These are phyloP conservation scores for Urostyla sp. DNA, from an alignment of 73 alveolate species.

Conservation along the genomic window DNA sequence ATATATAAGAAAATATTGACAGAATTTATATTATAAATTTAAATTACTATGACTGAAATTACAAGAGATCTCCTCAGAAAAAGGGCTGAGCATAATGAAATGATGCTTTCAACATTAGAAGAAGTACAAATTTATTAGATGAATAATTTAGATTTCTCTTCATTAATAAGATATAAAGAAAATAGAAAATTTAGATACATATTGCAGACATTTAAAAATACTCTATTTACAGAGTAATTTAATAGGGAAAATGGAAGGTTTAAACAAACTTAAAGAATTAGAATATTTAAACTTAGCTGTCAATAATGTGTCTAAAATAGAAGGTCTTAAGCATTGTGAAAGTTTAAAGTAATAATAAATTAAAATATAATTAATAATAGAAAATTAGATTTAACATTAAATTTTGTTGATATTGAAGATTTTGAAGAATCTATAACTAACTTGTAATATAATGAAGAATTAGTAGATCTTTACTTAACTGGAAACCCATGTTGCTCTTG, in stretches of 20 bases:
- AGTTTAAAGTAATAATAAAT: slow-evolving; percentile 76
- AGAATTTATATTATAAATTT: neutral
- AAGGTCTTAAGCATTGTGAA: slow-evolving; percentile 97
- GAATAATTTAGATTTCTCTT: slow-evolving; percentile 64
- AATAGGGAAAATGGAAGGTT: slow-evolving; percentile 96
- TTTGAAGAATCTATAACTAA: slow-evolving; percentile 88
- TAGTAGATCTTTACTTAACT: slow-evolving; percentile 90
- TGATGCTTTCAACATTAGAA: slow-evolving; percentile 95
- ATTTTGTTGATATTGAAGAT: slow-evolving; percentile 93
- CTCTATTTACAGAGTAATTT: slow-evolving; percentile 97
- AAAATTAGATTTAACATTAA: slow-evolving; percentile 97
- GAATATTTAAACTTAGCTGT: slow-evolving; percentile 98
- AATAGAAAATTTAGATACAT: slow-evolving; percentile 87
- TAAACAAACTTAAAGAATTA: slow-evolving; percentile 94
- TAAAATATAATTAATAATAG: neutral
- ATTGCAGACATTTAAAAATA: slow-evolving; percentile 93
- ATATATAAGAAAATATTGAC: neutral
- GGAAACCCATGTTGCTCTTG: slow-evolving; percentile 98
- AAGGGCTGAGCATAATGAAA: slow-evolving; percentile 99
- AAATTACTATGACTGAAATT: slow-evolving; percentile 57
- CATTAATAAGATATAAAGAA: slow-evolving; percentile 93
- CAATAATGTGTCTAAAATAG: slow-evolving; percentile 93
- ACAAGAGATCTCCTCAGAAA: slow-evolving; percentile 88
- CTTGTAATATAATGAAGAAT: slow-evolving; percentile 67
- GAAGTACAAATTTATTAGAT: slow-evolving; percentile 74